A percentile compares a stretch with the other conserved stretches of the same genome.
Conservation (phyloP, 768 basidiomycete genomes). For the Lyophyllum semitale region DNA sequence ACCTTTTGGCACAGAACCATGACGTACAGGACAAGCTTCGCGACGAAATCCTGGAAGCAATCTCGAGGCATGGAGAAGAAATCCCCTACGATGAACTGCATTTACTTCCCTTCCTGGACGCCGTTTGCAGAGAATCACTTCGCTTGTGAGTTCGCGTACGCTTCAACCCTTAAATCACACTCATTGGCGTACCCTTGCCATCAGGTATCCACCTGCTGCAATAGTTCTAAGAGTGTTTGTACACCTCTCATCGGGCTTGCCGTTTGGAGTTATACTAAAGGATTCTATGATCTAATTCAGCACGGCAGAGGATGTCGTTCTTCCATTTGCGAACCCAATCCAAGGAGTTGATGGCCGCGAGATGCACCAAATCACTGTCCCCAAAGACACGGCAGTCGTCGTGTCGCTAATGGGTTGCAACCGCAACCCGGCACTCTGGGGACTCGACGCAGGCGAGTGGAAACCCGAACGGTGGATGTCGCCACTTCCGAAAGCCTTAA, state of each 20-base stretch:
- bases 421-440: constrained; percentile 7
- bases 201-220: constrained; percentile 24
- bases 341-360: constrained; percentile 1
- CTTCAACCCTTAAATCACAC: not conserved
- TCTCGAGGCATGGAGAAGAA: constrained; percentile 6
- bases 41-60: constrained; percentile 24
- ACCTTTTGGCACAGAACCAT: constrained; percentile 27
- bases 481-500: constrained; percentile 18
- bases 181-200: not conserved
- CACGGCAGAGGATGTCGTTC: not conserved
- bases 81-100: constrained; percentile 27
- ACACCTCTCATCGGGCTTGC: too few species aligned
- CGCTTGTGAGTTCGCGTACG: constrained; percentile 24
- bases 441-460: constrained; percentile 22
- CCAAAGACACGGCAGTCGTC: not conserved
- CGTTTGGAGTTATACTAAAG: too few species aligned
- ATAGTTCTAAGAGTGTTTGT: not conserved
- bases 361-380: not conserved
- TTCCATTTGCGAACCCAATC: not conserved
- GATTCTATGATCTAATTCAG: not conserved
- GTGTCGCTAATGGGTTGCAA: not conserved
- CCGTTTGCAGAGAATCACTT: constrained; percentile 35
- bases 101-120: constrained; percentile 32
- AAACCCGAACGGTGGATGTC: constrained; percentile 26
- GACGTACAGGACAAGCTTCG: constrained; percentile 34